Evolutionary conservation across 2,329 filamentous ascomycete species (phyloP), one percentile per base, ranked within the genome.

Genomic region (Xylaria sp.): DNA sequence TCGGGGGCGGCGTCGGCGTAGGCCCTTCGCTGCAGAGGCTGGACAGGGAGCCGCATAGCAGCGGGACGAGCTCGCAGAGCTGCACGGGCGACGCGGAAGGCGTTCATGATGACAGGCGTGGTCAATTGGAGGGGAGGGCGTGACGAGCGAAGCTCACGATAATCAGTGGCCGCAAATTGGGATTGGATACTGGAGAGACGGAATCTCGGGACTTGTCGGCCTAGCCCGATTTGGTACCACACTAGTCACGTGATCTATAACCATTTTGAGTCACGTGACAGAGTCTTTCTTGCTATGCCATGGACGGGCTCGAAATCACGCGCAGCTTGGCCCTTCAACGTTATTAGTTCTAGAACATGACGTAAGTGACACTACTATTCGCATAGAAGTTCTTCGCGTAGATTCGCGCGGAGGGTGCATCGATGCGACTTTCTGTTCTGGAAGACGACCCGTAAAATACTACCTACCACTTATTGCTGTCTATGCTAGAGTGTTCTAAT

Each of bases 1-100:
- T 95, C 93, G 80, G 91, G 86, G 78, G 94, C 90, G 76, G 92
- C 92, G 82, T 95, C 93, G 79, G 93, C 96, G 83, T 99, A 99
- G 79, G 91, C 91, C 88, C 96, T 91, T 84, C 94, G 92, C 87
- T 94, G 92, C 75, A 93, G 80, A 78, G 92, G 91, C 87, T 94
- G 92, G 74, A 93, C 80, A 76, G 92, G 90, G 77, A 90, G 87
- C 82, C 91, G 89, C 84, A 95, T 86, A 82, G 91, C 88, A 80
- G 92, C 86, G 81, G 94, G 91, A 80, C 91, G 92, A 81, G 90
- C 93, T 85, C 94, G 89, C 83, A 97, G 88, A 86, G 94, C 95
- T 84, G 90, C 89, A 84, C 95, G 92, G 87, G 94, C 93, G 84
- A 97, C 88, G 85, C 94, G 94, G 85, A 98, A 86, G 84, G 94